Percentiles rank a stretch among this genome's conserved stretches.
Evolutionary conservation across 768 basidiomycete species (phyloP).

Genomic region (Boletus rufocinnamomeus): DNA sequence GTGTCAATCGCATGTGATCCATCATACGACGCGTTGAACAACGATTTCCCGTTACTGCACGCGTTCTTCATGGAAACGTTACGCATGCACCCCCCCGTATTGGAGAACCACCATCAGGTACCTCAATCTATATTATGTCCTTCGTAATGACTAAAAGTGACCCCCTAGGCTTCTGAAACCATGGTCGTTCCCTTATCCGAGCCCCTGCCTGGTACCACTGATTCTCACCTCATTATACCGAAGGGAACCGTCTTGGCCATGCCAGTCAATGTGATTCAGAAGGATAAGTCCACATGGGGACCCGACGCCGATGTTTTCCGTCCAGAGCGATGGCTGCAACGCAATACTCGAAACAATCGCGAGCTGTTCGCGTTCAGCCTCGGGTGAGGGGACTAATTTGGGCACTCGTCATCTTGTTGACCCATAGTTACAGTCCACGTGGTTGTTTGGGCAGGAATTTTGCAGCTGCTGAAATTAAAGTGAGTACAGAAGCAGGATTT

Average conservation of each 20-base stretch:
- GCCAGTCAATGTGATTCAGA: slow-evolving; percentile 59
- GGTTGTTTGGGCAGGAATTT: slow-evolving; percentile 62
- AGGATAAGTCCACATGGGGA: slow-evolving; percentile 58
- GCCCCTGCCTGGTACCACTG: slow-evolving; percentile 47
- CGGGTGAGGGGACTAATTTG: slow-evolving; percentile 42
- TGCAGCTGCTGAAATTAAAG: slow-evolving; percentile 62
- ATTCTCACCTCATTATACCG: slow-evolving; percentile 49
- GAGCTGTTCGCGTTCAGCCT: slow-evolving; percentile 60
- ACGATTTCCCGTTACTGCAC: slow-evolving; percentile 54
- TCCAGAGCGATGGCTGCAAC: slow-evolving; percentile 63
- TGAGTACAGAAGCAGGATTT: slow-evolving; percentile 22
- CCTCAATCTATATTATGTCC: slow-evolving; percentile 2
- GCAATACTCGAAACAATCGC: slow-evolving; percentile 38
- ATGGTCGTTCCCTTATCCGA: slow-evolving; percentile 56
- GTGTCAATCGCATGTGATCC: slow-evolving; percentile 47
- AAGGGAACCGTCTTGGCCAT: slow-evolving; percentile 57
- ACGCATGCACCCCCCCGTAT: slow-evolving; percentile 59
- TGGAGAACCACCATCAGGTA: slow-evolving; percentile 68
- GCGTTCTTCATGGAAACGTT: slow-evolving; percentile 63
- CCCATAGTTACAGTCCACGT: slow-evolving; percentile 46
- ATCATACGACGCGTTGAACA: slow-evolving; percentile 52
- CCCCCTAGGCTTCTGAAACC: slow-evolving; percentile 49
- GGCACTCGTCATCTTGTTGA: slow-evolving; percentile 10
- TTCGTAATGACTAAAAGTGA: slow-evolving; percentile 6
- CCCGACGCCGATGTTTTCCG: slow-evolving; percentile 56